Base-by-base conservation (phyloP, 1,284 basidiomycete genomes). In the Ganoderma meredithae region DNA sequence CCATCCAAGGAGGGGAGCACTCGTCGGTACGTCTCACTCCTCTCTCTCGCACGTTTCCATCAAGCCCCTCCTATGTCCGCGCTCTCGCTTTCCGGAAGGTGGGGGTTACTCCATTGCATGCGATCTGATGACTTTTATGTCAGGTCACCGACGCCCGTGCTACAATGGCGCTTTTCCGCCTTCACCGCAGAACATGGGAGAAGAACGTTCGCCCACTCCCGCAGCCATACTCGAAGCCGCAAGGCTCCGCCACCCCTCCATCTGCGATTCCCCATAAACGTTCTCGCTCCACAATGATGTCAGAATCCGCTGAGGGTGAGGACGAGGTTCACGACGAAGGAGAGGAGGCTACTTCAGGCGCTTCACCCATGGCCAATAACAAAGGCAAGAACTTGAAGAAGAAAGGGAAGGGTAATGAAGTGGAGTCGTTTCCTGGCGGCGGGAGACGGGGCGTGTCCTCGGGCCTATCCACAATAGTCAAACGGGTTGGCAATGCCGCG, bases 81-180 rank as follows among this genome's bases (percentile, higher is more conserved):
- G n/a, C 44, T n/a, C 44, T 47, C 8, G 19, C 10, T 25, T 12
- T 12, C 1, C n/a, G n/a, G n/a, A 25, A 6, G 22, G 0, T 4
- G 22, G 22, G 4, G 47, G 10, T 10, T 25, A 25, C 22, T 25
- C 12, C 3, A 25, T 49, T 0, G 4, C n/a, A 49, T 49, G 1
- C 47, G 25, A 12, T 5, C 12, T 49, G 12, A 49, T 25, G 22
- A 10, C 22, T 12, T 25, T 0, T 12, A 59, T 2, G 19, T 6
- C 49, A 97, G 95, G 89, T 97, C 8, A 95, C 91, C 31, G 97
- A 99, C 78, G 97, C 97, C 1, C 86, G 96, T 60, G 96, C 97
- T 0, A 96, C 97, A 0, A 99, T 99, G 96, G 97, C 95, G 0
- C 83, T 99, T 31, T 99, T 95, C 80, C 86, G 96, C 8, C 79